Evolutionary conservation across 2,329 filamentous ascomycete species (phyloP).

Genomic region (Pseudogymnoascus sp.): DNA sequence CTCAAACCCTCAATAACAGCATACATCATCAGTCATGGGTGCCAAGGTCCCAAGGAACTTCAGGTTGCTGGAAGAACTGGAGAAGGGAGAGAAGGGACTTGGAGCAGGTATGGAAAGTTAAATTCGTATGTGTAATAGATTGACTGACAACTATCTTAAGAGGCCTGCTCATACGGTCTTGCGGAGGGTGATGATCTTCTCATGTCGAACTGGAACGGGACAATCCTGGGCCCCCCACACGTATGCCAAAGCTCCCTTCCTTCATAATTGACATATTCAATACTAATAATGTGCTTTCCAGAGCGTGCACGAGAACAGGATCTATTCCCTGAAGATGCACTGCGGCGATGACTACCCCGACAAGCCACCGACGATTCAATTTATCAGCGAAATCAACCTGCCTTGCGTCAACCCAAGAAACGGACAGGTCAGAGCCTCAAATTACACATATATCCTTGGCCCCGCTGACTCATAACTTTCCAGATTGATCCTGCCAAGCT

Average conservation of each 20-base stretch:
- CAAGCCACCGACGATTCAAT: conserved; percentile 79
- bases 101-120: conserved; percentile 62
- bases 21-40: conserved; percentile 23
- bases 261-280: not conserved
- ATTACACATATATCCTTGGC: not conserved
- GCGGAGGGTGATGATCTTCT: conserved; percentile 89
- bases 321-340: conserved; percentile 96
- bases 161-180: conserved; percentile 94
- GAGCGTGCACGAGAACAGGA: conserved; percentile 97
- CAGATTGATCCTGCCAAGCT: conserved; percentile 77
- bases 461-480: not conserved
- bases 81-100: conserved; percentile 97
- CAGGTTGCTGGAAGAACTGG: conserved; percentile 89
- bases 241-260: conserved; percentile 46
- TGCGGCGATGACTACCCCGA: conserved; percentile 88
- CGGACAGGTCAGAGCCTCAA: conserved; percentile 52
- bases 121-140: not conserved
- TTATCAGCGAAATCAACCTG: conserved; percentile 92
- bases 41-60: conserved; percentile 93
- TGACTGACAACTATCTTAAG: conserved; percentile 37
- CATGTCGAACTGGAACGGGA: conserved; percentile 99
- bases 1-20: not conserved
- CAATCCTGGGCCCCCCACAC: conserved; percentile 91
- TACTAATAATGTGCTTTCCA: conserved; percentile 30
- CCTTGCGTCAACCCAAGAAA: conserved; percentile 79